A percentile compares a stretch with the other conserved stretches of the same genome.
phyloP scores from a whole-genome alignment of 345 rosid genomes.

The Syzygium oleosum region DNA sequence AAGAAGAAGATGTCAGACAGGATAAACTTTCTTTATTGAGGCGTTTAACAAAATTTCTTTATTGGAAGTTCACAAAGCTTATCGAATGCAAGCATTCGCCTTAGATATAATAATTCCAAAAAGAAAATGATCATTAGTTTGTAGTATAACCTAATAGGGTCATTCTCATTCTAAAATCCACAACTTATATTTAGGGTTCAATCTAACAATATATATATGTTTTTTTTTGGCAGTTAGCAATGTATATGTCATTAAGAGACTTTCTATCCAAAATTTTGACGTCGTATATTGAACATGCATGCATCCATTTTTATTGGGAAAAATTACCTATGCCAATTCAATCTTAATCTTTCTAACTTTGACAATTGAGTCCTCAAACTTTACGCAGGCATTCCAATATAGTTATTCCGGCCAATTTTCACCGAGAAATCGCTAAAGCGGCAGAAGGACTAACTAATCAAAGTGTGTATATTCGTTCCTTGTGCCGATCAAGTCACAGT shows the following conservation, averaged over 20 bases:
- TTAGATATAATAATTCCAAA: neutral
- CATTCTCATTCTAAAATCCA: neutral
- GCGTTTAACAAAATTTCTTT: neutral
- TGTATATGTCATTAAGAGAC: neutral
- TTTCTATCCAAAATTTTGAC: neutral
- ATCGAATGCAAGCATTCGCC: neutral
- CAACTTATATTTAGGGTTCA: neutral
- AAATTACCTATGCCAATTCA: too few species aligned
- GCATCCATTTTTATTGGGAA: neutral
- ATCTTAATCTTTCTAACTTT: too few species aligned
- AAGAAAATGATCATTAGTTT: neutral
- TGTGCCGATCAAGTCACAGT: neutral
- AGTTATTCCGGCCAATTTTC: neutral
- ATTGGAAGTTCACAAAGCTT: neutral
- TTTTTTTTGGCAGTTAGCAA: too few species aligned
- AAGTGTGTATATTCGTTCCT: neutral
- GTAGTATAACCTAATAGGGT: neutral
- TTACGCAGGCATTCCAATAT: too few species aligned
- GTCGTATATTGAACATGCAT: neutral
- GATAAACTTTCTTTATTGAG: neutral
- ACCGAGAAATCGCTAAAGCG: accelerated
- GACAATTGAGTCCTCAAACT: too few species aligned
- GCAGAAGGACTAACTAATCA: neutral
- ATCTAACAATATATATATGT: neutral
- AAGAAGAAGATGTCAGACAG: neutral